These are phyloP conservation scores for Yamadazyma atlantica DNA, from an alignment of 1,139 yeast genomes.

Conservation along the genomic window DNA sequence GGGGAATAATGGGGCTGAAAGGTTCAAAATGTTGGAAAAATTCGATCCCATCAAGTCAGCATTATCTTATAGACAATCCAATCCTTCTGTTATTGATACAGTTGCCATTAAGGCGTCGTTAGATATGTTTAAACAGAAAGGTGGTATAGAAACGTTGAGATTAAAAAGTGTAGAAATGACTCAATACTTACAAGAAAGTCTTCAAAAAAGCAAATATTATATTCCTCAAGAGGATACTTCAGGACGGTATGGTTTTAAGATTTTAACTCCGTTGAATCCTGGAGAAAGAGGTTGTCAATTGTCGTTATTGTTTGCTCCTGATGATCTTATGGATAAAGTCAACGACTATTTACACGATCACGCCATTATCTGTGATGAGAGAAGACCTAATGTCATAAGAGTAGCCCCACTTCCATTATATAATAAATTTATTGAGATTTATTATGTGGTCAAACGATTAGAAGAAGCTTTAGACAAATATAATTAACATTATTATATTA, in stretches of 20 bases:
- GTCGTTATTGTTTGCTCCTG: constrained; percentile 59
- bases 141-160: constrained; percentile 62
- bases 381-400: constrained; percentile 85
- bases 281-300: constrained; percentile 77
- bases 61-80: constrained; percentile 85
- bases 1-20: constrained; percentile 72
- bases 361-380: constrained; percentile 83
- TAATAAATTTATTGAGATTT: constrained; percentile 70
- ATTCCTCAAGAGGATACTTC: constrained; percentile 24
- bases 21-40: constrained; percentile 78
- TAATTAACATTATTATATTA: neutral
- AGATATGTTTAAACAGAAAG: constrained; percentile 55
- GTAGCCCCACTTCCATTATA: constrained; percentile 84
- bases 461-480: constrained; percentile 33
- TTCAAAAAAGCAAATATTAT: constrained; percentile 46
- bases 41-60: constrained; percentile 85
- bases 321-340: constrained; percentile 64
- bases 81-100: constrained; percentile 83
- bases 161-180: constrained; percentile 61
- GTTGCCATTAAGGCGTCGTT: constrained; percentile 70
- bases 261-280: constrained; percentile 67
- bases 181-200: constrained; percentile 47
- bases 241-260: constrained; percentile 50
- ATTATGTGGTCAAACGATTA: constrained; percentile 44
- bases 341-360: constrained; percentile 46